phyloP scores from a whole-genome alignment of 2,329 filamentous ascomycete genomes.

The Xylaria sp. region DNA sequence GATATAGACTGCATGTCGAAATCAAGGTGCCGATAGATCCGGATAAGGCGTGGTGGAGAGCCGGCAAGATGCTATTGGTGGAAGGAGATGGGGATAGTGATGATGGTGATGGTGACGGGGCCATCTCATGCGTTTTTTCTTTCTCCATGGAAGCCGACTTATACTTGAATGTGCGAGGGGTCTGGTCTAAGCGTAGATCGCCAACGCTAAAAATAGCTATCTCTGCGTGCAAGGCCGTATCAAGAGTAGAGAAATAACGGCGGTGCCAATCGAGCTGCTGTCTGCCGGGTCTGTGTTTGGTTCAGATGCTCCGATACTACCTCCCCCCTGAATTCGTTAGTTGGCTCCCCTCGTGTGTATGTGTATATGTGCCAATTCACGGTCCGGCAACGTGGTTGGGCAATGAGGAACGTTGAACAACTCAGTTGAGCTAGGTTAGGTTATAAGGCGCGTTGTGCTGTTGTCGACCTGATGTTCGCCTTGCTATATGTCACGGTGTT shows the following conservation, averaged over 20 bases:
- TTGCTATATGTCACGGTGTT: constrained; percentile 37
- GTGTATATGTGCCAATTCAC: constrained; percentile 18
- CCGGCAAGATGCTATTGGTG: constrained; percentile 65
- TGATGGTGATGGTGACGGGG: constrained; percentile 38
- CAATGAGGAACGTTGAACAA: neutral
- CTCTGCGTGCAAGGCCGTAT: neutral
- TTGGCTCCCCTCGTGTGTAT: constrained; percentile 3
- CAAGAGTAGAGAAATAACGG: neutral
- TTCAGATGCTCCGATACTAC: constrained; percentile 1
- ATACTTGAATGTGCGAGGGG: constrained; percentile 11
- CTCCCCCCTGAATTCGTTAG: neutral
- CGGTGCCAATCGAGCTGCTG: neutral
- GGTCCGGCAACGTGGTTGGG: constrained; percentile 27
- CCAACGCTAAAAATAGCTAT: neutral
- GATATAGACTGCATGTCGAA: constrained; percentile 82
- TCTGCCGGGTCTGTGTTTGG: constrained; percentile 1
- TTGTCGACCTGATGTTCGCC: constrained; percentile 1
- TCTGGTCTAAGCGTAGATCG: neutral
- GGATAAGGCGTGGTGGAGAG: constrained; percentile 83
- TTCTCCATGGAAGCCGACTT: constrained; percentile 12
- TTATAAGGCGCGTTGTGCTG: constrained; percentile 17
- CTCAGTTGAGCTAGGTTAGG: constrained; percentile 6
- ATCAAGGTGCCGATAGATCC: constrained; percentile 82
- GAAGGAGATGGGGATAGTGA: constrained; percentile 29
- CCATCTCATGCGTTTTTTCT: constrained; percentile 15